These are phyloP conservation scores for Protomyces inundatus DNA, from an alignment of 1,139 yeast genomes.

Conservation along the genomic window DNA sequence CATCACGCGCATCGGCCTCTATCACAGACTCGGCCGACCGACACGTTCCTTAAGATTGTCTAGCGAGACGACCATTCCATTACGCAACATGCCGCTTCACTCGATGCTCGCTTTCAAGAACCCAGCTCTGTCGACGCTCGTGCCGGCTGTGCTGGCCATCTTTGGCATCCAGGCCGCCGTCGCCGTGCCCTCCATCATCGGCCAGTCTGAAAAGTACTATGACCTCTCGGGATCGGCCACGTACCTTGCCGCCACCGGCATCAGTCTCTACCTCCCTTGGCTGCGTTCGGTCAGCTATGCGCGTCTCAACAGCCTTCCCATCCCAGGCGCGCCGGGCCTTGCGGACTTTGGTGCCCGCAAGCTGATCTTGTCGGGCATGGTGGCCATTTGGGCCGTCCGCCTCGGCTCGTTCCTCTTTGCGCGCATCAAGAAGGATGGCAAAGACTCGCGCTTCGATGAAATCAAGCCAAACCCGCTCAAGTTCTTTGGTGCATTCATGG, in stretches of 20 bases:
- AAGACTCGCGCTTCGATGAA: conserved; percentile 24
- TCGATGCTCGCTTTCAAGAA: conserved; percentile 14
- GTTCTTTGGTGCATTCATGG: conserved; percentile 25
- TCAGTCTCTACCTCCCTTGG: conserved; percentile 17
- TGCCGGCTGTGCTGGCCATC: conserved; percentile 11
- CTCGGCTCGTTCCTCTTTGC: conserved; percentile 19
- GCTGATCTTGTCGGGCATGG: conserved; percentile 16
- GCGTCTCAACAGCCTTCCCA: conserved; percentile 7
- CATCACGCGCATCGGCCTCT: neutral
- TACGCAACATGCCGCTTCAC: conserved; percentile 6
- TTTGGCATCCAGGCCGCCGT: conserved; percentile 20
- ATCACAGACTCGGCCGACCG: neutral
- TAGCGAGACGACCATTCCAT: too few species aligned
- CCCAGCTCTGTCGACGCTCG: conserved; percentile 15
- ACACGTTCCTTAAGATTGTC: too few species aligned
- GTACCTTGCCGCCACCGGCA: conserved; percentile 14
- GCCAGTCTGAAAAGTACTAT: conserved; percentile 21
- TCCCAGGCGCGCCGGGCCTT: conserved; percentile 4
- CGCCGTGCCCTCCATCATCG: conserved; percentile 18
- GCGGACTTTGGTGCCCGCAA: conserved; percentile 6
- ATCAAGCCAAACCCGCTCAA: conserved; percentile 12
- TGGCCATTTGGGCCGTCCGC: conserved; percentile 20
- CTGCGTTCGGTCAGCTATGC: conserved; percentile 17
- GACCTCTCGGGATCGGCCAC: conserved; percentile 20
- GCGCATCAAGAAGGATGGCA: conserved; percentile 15